Base-by-base conservation (phyloP, 2,329 filamentous ascomycete species). In the Fusarium sulawesiense region DNA sequence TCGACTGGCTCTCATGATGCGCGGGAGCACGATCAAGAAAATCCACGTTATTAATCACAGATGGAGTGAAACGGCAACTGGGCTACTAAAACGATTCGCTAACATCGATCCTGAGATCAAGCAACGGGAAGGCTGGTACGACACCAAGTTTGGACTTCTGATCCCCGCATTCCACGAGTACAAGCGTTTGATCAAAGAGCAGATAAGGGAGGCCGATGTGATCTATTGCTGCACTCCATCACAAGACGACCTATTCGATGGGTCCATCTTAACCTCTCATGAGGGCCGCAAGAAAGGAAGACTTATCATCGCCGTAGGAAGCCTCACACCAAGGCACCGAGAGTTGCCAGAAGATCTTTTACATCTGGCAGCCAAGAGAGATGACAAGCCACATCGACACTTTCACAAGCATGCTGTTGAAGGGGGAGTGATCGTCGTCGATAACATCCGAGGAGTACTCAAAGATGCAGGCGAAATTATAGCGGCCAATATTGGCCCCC, bases 181-280 rank as follows among this genome's bases (percentile, higher is more conserved):
- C 74, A 79, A 83, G 10, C 80, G 93, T 2, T 82, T 96, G 21
- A 80, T 94, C 37, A 91, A 91, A 74, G 87, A 91, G 40, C 88
- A 93, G 51, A 84, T 98, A 53, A 83, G 89, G 40, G 88, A 87
- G 11, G 88, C 92, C 1, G 93, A 96, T 74, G 91, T 92, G 12
- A 92, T 98, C 40, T 96, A 97, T 81, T 95, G 93, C 81, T 97
- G 93, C 71, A 97, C 94, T 3, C 93, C 94, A 0, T 91, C 90
- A 2, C 87, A 85, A 0, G 83, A 87, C 34, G 92, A 92, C 2
- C 82, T 98, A 2, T 98, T 98, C 76, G 92, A 94, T 54, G 84
- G 83, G 12, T 78, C 85, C 13, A 89, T 92, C 65, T 84, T 98
- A 53, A 97, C 92, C 0, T 91, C 86, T 59, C 85, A 87, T 9